A percentile compares a stretch with the other conserved stretches of the same genome.
These are phyloP conservation scores for Nitzschia sp. DNA, from an alignment of 108 stramenopile species.

Conservation along the genomic window DNA sequence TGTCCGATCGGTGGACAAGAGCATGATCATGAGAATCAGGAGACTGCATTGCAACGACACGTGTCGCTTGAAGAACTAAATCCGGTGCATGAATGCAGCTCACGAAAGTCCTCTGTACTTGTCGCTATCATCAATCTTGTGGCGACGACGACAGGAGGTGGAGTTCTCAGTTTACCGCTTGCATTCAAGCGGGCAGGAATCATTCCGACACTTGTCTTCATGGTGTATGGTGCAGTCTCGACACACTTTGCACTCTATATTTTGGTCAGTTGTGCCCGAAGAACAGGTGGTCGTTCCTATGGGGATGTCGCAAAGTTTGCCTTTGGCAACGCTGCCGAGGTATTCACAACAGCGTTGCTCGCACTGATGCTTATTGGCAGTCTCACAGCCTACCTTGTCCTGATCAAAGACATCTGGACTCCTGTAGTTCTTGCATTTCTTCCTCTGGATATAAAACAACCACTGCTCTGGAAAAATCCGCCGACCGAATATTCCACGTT, in stretches of 20 bases:
- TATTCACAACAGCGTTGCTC: slow-evolving; percentile 44
- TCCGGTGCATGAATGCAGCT: slow-evolving; percentile 25
- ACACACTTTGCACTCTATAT: slow-evolving; percentile 56
- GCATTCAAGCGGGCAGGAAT: slow-evolving; percentile 78
- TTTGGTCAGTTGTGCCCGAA: slow-evolving; percentile 55
- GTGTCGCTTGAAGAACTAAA: slow-evolving; percentile 26
- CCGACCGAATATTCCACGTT: background rate
- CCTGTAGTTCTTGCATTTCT: slow-evolving; percentile 35
- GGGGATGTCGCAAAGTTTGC: slow-evolving; percentile 56
- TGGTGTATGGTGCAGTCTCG: slow-evolving; percentile 50
- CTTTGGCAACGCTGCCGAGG: slow-evolving; percentile 52
- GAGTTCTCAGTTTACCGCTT: slow-evolving; percentile 72
- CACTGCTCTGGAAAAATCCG: slow-evolving; percentile 3
- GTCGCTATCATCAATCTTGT: slow-evolving; percentile 72
- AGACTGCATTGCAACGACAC: slow-evolving; percentile 2
- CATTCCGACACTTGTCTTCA: slow-evolving; percentile 51
- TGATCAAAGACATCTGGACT: slow-evolving; percentile 69
- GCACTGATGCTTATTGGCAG: slow-evolving; percentile 56
- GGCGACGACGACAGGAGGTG: slow-evolving; percentile 82
- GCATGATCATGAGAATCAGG: too few relatives aligned
- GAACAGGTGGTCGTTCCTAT: slow-evolving; percentile 63
- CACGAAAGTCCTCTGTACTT: slow-evolving; percentile 46
- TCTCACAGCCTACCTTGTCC: slow-evolving; percentile 68
- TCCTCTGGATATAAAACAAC: background rate
- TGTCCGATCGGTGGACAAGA: too few relatives aligned